Evolutionary conservation across 495 filamentous ascomycete species (phyloP), one percentile per base, ranked within the genome.

Genomic region (Tuber calosporum): DNA sequence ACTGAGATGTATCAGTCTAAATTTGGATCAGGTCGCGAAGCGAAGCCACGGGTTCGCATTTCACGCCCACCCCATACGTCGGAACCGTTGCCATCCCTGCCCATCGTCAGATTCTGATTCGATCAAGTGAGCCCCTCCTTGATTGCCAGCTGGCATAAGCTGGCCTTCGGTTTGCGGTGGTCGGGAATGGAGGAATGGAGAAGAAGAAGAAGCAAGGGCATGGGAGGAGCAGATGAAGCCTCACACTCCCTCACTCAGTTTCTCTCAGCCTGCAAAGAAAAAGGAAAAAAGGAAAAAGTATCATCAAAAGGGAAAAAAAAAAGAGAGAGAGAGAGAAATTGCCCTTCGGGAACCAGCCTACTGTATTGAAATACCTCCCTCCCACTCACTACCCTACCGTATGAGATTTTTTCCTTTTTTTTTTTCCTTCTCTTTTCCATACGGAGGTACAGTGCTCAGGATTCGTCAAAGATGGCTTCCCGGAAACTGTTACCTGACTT

Each of bases 1-100:
- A 79, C 76, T 75, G 77, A 75, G 76, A 78, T 79, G 78, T 76
- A 79, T 73, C 77, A 80, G 77, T 77, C 78, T 80, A 80, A 80
- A 80, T 80, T 80, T 80, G 78, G 78, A 72, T 73, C 78, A 72
- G 42, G 77, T 72, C 73, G 77, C 73, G 78, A 80, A 80, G 78
- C 78, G 78, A 80, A 80, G 77, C 77, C 72, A 79, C 77, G 76
- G 76, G 76, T 77, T 77, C 74, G 72, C 74, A 75, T 74, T 75
- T 75, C 74, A 71, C 70, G 70, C 72, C 75, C 73, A 77, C 77
- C 76, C 75, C 76, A 77, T 72, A 74, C 74, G 70, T 43, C 74
- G 76, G 76, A 77, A 73, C 76, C 76, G 53, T 77, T 53, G 70
- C 76, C 76, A 78, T 77, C 76, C 76, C 75, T 78, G 76, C 70